Evolutionary conservation across 148 eudicot species (phyloP).

Genomic region (Persicaria maculosa): DNA sequence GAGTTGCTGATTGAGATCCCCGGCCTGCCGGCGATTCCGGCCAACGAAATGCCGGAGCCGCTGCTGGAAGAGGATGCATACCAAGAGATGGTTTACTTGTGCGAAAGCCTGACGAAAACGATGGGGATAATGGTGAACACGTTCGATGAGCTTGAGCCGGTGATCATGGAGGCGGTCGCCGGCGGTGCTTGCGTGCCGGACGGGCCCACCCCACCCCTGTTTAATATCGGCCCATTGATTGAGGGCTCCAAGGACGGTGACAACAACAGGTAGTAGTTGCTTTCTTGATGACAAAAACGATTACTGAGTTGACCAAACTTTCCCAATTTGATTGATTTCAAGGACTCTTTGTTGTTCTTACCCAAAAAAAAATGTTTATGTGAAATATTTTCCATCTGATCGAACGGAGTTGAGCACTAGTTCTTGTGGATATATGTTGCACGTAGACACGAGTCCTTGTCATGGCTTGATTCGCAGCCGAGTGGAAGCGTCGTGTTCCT

Average conservation of each 20-base stretch:
- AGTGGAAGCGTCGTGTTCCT: constrained; percentile 29
- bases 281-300: no score
- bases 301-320: no score
- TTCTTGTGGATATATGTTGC: background rate
- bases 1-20: constrained; percentile 19
- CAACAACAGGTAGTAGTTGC: no score
- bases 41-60: constrained; percentile 22
- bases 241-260: no score
- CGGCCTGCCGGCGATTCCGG: constrained; percentile 27
- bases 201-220: no score
- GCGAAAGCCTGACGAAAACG: constrained; percentile 18
- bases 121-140: constrained; percentile 30
- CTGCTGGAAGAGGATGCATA: constrained; percentile 17
- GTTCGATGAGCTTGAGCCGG: constrained; percentile 25
- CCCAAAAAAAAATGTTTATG: no score
- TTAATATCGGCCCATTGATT: no score
- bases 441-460: constrained; percentile 20
- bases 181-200: constrained; percentile 23
- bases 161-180: constrained; percentile 15
- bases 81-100: constrained; percentile 12
- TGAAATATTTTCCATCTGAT: no score
- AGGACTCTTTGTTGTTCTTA: no score
- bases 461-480: constrained; percentile 36
- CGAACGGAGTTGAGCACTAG: no score
- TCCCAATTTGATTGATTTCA: no score